These are phyloP conservation scores for Aspergillus avenaceus DNA, from an alignment of 495 filamentous ascomycete genomes.

Conservation along the genomic window DNA sequence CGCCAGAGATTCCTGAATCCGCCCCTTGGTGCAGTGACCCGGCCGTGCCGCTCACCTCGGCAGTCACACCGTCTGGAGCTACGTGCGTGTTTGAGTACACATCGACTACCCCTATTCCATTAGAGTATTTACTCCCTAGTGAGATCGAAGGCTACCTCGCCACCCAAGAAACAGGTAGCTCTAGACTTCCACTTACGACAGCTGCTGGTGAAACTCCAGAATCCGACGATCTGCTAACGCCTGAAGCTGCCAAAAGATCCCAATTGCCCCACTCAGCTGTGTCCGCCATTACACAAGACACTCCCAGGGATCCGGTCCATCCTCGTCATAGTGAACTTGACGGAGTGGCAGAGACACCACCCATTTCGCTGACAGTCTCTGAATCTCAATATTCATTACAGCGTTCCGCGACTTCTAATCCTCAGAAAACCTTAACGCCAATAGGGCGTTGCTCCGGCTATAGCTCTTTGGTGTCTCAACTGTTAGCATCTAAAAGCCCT, in stretches of 20 bases:
- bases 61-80: not conserved
- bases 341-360: slow-evolving; percentile 28
- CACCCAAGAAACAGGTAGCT: not conserved
- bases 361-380: not conserved
- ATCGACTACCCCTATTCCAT: slow-evolving; percentile 10
- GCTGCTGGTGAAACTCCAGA: not conserved
- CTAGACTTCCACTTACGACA: not conserved
- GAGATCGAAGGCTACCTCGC: slow-evolving; percentile 10
- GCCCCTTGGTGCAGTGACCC: not conserved
- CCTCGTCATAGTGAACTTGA: not conserved
- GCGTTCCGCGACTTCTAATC: not conserved
- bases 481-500: not conserved
- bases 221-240: not conserved
- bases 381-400: slow-evolving; percentile 1
- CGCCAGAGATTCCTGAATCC: not conserved
- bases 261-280: not conserved
- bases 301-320: not conserved
- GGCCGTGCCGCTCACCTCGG: not conserved
- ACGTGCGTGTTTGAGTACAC: slow-evolving; percentile 4
- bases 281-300: not conserved
- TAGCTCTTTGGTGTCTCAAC: not conserved
- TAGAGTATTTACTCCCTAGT: slow-evolving; percentile 13
- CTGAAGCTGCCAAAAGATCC: not conserved
- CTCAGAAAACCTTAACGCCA: slow-evolving; percentile 1
- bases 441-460: not conserved